A percentile compares a stretch with the other conserved stretches of the same genome.
These are phyloP conservation scores for Aspergillus felis DNA, from an alignment of 2,329 filamentous ascomycete genomes.

Conservation along the genomic window DNA sequence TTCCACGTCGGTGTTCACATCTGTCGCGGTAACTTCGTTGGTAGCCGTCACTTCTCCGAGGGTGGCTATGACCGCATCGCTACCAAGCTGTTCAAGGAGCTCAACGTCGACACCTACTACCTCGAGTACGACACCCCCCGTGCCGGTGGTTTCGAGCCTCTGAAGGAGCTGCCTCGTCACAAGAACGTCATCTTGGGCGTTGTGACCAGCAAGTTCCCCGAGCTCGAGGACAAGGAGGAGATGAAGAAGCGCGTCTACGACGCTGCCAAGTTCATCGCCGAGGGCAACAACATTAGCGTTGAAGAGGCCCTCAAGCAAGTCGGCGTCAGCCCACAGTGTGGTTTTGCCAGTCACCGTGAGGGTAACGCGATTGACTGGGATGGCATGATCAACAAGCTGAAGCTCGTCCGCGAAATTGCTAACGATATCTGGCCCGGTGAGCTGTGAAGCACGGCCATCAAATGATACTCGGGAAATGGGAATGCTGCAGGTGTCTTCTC, in stretches of 20 bases:
- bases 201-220: conserved; percentile 60
- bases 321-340: conserved; percentile 67
- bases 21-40: conserved; percentile 64
- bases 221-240: conserved; percentile 61
- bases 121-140: conserved; percentile 66
- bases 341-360: conserved; percentile 69
- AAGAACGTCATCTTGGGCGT: conserved; percentile 63
- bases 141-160: conserved; percentile 63
- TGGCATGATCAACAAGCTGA: conserved; percentile 70
- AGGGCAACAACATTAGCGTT: conserved; percentile 60
- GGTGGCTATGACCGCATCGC: conserved; percentile 66
- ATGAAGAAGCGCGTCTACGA: conserved; percentile 57
- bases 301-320: conserved; percentile 67
- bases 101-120: conserved; percentile 65
- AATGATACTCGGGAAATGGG: conserved; percentile 3
- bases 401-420: conserved; percentile 66
- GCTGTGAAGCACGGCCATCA: conserved; percentile 29
- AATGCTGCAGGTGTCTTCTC: conserved; percentile 8
- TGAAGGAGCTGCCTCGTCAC: conserved; percentile 56
- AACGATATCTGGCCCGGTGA: conserved; percentile 66
- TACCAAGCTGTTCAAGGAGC: conserved; percentile 60
- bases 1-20: conserved; percentile 75
- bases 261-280: conserved; percentile 65
- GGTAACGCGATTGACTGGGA: conserved; percentile 66
- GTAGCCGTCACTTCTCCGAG: conserved; percentile 62